Percentiles rank a stretch among this genome's conserved stretches.
These are phyloP conservation scores for Ganoderma sp. DNA, from an alignment of 1,284 basidiomycete genomes.

Conservation along the genomic window DNA sequence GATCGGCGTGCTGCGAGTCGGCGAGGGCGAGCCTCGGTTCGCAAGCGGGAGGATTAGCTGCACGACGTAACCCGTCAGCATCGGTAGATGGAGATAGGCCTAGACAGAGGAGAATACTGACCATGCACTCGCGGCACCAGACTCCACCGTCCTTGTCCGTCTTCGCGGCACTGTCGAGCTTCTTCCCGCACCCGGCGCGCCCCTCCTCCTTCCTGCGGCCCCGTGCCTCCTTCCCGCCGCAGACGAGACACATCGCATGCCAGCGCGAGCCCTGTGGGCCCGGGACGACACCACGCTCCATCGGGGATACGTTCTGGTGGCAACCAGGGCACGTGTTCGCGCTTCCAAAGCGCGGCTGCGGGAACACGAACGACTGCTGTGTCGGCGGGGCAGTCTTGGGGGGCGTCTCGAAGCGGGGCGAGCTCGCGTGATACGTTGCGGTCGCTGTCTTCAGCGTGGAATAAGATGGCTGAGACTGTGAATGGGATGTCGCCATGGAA, in stretches of 20 bases:
- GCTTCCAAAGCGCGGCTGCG: slow-evolving; percentile 66
- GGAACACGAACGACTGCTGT: slow-evolving; percentile 44
- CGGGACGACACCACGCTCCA: slow-evolving; percentile 83
- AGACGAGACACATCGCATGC: slow-evolving; percentile 78
- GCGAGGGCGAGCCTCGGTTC: slow-evolving; percentile 55
- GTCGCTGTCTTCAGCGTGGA: slow-evolving; percentile 34
- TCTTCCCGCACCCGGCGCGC: slow-evolving; percentile 80
- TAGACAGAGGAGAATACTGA: slow-evolving; percentile 44
- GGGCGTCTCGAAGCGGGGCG: slow-evolving; percentile 55
- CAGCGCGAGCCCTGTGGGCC: slow-evolving; percentile 80
- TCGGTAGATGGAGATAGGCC: not conserved
- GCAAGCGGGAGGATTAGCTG: slow-evolving; percentile 64
- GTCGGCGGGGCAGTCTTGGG: slow-evolving; percentile 48
- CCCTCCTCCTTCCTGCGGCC: slow-evolving; percentile 54
- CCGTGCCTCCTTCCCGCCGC: slow-evolving; percentile 67
- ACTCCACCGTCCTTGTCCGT: slow-evolving; percentile 69
- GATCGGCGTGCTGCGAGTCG: slow-evolving; percentile 51
- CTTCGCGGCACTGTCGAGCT: slow-evolving; percentile 82
- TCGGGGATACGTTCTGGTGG: slow-evolving; percentile 69
- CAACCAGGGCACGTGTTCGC: slow-evolving; percentile 74
- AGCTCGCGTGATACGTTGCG: slow-evolving; percentile 39
- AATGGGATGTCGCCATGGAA: slow-evolving; percentile 31
- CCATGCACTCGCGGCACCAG: slow-evolving; percentile 84
- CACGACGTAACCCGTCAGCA: not conserved
- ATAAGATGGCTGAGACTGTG: slow-evolving; percentile 1